Evolutionary conservation across 2,329 filamentous ascomycete species (phyloP).

Genomic region (Stemphylium beticola): DNA sequence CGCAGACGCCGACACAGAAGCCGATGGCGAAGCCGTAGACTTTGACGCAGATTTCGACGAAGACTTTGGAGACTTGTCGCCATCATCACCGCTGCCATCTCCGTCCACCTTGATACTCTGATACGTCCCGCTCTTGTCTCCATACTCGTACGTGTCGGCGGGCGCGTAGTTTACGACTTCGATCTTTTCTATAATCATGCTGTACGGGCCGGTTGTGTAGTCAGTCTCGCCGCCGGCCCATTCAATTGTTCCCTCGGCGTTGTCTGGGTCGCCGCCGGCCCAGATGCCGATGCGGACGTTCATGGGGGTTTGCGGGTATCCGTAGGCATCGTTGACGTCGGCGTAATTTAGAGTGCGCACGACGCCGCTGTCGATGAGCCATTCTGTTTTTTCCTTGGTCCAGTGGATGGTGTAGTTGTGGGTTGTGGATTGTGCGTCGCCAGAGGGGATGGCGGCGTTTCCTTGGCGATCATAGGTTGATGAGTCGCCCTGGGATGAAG

Average conservation of each 20-base stretch:
- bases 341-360: conserved; percentile 66
- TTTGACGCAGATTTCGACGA: not conserved
- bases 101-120: conserved; percentile 53
- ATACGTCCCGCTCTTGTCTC: conserved; percentile 53
- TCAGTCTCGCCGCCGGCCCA: conserved; percentile 68
- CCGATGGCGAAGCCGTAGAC: not conserved
- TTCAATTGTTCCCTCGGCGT: conserved; percentile 62
- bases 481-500: conserved; percentile 45
- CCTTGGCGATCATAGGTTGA: conserved; percentile 71
- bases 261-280: conserved; percentile 53
- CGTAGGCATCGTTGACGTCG: conserved; percentile 59
- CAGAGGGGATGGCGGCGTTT: conserved; percentile 58
- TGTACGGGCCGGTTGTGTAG: conserved; percentile 54
- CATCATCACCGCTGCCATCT: not conserved
- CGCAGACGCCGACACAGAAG: not conserved
- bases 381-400: conserved; percentile 69
- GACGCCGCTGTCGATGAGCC: conserved; percentile 69
- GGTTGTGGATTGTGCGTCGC: conserved; percentile 57
- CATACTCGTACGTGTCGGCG: conserved; percentile 54
- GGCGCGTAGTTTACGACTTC: conserved; percentile 58
- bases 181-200: conserved; percentile 57
- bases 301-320: conserved; percentile 79
- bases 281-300: conserved; percentile 54
- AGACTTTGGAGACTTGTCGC: not conserved
- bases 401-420: conserved; percentile 75